Evolutionary conservation across 148 eudicot genomes (phyloP).

Genomic region (Cornus controversa): DNA sequence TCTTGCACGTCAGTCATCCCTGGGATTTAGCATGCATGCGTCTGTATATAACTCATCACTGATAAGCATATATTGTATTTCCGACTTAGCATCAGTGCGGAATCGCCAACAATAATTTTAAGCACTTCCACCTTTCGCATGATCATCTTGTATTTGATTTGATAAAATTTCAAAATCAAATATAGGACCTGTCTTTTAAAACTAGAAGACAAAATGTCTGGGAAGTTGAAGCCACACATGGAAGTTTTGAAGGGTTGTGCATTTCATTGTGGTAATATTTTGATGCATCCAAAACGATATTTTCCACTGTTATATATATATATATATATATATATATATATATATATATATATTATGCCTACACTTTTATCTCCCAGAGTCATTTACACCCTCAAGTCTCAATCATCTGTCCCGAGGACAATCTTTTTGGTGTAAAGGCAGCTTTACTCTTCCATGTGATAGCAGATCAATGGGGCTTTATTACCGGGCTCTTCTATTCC

Average conservation of each 20-base stretch:
- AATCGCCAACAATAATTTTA: background rate
- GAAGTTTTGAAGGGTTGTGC: background rate
- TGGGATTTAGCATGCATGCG: too few relatives aligned
- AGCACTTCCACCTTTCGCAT: background rate
- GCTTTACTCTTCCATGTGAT: background rate
- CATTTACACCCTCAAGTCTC: too few relatives aligned
- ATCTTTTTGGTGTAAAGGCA: background rate
- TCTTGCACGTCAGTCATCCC: too few relatives aligned
- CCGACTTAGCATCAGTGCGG: background rate
- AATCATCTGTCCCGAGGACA: too few relatives aligned
- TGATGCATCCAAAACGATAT: background rate
- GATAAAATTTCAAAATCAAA: background rate
- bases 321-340: too few relatives aligned
- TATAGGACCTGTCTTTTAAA: background rate
- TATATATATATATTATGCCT: background rate
- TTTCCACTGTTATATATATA: background rate
- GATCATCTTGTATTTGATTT: background rate
- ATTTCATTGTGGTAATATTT: background rate
- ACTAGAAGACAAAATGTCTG: background rate
- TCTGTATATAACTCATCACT: too few relatives aligned
- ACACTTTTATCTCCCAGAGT: background rate
- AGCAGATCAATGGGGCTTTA: background rate
- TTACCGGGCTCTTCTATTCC: background rate
- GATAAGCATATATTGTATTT: background rate
- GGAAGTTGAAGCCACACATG: background rate